A percentile compares a stretch with the other conserved stretches of the same genome.
Evolutionary conservation across 176 grass and related monocot genomes (phyloP).

Genomic region (Chrysopogon serrulatus): DNA sequence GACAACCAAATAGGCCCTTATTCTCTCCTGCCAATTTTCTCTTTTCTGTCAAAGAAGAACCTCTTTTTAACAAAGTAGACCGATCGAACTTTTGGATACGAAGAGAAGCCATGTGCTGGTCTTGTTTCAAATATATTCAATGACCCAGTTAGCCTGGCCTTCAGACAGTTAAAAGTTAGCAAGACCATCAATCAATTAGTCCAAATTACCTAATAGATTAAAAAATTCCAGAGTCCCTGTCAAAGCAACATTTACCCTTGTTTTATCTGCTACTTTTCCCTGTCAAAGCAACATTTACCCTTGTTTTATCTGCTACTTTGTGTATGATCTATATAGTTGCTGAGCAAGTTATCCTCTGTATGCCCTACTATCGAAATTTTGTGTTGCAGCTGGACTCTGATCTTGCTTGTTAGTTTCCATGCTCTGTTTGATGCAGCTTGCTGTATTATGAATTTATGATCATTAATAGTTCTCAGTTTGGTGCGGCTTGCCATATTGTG

Average conservation of each 20-base stretch:
- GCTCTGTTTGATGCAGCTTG: not conserved
- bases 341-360: not conserved
- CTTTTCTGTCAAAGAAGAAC: not conserved
- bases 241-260: not conserved
- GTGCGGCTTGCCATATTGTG: not conserved
- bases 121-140: not conserved
- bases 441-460: not conserved
- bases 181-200: not conserved
- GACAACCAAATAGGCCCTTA: no score
- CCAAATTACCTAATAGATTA: not conserved
- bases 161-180: not conserved
- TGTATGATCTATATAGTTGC: not conserved
- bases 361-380: not conserved
- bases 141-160: not conserved
- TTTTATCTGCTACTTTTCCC: not conserved
- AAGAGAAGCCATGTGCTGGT: not conserved
- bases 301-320: not conserved
- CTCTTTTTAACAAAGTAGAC: not conserved
- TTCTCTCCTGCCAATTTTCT: not conserved
- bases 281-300: not conserved
- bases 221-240: not conserved
- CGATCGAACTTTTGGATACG: not conserved
- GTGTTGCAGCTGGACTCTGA: not conserved
- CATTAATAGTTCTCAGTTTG: not conserved
- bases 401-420: not conserved